Base-by-base conservation (phyloP, 2,329 filamentous ascomycete species). In the Pseudocercospora musae region DNA sequence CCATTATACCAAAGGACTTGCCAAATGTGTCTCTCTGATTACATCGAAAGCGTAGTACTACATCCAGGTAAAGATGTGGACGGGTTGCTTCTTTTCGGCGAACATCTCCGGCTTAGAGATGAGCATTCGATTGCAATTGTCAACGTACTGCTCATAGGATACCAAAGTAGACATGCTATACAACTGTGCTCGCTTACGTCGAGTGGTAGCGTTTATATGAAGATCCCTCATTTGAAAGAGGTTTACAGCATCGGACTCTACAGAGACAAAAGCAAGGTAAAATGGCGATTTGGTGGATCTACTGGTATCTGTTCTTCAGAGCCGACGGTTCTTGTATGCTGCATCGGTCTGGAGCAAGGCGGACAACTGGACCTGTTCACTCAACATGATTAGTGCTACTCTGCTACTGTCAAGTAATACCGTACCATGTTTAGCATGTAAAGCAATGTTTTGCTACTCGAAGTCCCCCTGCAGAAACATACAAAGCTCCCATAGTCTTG, bases 121-220 rank as follows among this genome's bases (percentile, higher is more conserved):
- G 72, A 92, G 92, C 3, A 90, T 75, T 64, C 84, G 84, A 0
- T 89, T 87, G 0, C 88, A 91, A 62, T 86, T 87, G 71, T 90
- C 88, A 48, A 93, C 89, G 44, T 90, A 87, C 0, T 89, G 89
- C 71, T 94, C 90, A 68, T 91, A 91, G 70, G 90, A 86, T 11
- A 91, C 85, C 6, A 93, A 78, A 0, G 87, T 84, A 7, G 84
- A 88, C 87, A 92, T 29, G 8, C 68, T 64, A 49, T 69, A 69
- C 7, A 62, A 25, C 9, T 54, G 57, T 11, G 68, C 66, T 15
- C 70, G 50, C 2, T 68, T 63, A 2, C 65, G 58, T 46, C 65
- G 78, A 60, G 66, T 64, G 8, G 25, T 21, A 29, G 57, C 60
- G 58, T 63, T 58, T 20, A 55, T 33, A 4, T 25, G 21, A n/a